Evolutionary conservation across 2,329 filamentous ascomycete genomes (phyloP), one percentile per base, ranked within the genome.

Genomic region (Zalaria obscura): DNA sequence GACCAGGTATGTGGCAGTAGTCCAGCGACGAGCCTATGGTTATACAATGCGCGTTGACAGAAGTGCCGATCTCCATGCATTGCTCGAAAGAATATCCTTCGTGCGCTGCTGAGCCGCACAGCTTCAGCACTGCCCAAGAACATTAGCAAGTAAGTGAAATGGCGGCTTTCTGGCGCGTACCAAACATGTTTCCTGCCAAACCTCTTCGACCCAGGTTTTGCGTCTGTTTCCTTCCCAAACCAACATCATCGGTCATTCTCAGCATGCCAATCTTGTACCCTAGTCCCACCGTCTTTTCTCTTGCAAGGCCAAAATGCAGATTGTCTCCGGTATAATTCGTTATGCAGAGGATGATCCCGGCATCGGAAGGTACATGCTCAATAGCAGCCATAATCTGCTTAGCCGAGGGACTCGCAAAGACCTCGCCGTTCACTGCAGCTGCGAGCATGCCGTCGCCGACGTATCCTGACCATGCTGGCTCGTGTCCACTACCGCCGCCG

Each of bases 1-100:
- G 50, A 7, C 68, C 69, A 3, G 68, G 69, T 3, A 73, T 68
- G 47, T 72, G 68, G 49, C 69, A 72, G 49, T 71, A 68, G 49
- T 73, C 68, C 10, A 73, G 48, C 39, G 64, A 67, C 8, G 67
- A 65, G 1, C 67, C 69, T 40, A 72, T 69, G 3, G 67, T 70
- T 4, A 69, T 68, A 25, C 70, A 53, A 35, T 68, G 60, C 11
- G 51, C 57, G 47, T 66, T 67, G 4, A 64, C 64, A 7, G 64
- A 48, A 31, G 63, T 55, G 8, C 66, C 66, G 43, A 69, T 63
- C 45, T 62, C 58, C 43, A 65, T 53, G 43, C 62, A 65, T 44
- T 58, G 55, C 38, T 69, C 66, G 40, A 69, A 68, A 3, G 58
- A 53, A 52, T 64, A 67, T 6, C 57, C 60, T 25, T 61, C 58